phyloP scores from a whole-genome alignment of 2,329 filamentous ascomycete genomes.

The Cadophora malorum region DNA sequence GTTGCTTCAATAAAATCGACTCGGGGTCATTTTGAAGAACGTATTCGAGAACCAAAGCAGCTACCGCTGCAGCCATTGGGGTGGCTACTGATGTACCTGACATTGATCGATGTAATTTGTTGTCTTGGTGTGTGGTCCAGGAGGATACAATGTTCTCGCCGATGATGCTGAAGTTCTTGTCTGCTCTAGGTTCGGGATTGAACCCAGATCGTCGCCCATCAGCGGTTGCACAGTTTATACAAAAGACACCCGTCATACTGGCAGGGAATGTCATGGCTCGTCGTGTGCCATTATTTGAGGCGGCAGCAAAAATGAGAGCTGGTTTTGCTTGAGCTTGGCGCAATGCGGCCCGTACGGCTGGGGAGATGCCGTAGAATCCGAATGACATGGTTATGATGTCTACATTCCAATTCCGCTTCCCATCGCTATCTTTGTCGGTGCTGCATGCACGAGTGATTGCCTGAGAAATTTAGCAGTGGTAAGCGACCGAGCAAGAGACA shows the following conservation, averaged over 20 bases:
- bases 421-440: conserved; percentile 18
- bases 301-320: conserved; percentile 34
- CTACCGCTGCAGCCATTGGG: conserved; percentile 38
- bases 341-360: conserved; percentile 23
- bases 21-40: conserved; percentile 24
- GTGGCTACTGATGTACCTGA: conserved; percentile 41
- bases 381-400: conserved; percentile 40
- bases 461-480: conserved; percentile 21
- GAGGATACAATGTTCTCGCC: conserved; percentile 37
- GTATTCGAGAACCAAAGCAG: conserved; percentile 37
- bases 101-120: conserved; percentile 10
- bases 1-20: conserved; percentile 10
- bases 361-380: conserved; percentile 25
- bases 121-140: conserved; percentile 28
- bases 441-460: conserved; percentile 34
- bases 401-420: conserved; percentile 35
- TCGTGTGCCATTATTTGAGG: conserved; percentile 32
- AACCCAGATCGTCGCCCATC: conserved; percentile 29
- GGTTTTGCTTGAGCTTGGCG: conserved; percentile 22
- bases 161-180: conserved; percentile 38
- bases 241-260: conserved; percentile 28
- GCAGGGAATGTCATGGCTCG: conserved; percentile 33
- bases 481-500: background rate
- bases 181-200: conserved; percentile 32
- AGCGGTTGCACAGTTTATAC: conserved; percentile 31